phyloP scores from a whole-genome alignment of 768 basidiomycete genomes.

The Suillus weaverae region DNA sequence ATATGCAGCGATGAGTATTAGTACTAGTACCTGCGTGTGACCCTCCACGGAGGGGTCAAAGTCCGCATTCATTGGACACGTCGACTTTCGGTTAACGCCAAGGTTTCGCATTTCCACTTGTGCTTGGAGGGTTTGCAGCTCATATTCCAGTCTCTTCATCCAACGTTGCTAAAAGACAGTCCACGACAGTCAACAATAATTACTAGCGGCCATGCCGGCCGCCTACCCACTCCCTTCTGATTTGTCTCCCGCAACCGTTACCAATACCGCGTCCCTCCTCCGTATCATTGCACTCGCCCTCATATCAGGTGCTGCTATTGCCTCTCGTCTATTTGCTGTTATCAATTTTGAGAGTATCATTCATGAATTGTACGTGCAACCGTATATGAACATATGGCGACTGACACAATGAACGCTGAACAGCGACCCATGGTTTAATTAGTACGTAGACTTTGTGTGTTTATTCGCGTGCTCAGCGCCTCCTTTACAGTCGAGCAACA shows the following conservation, averaged over 20 bases:
- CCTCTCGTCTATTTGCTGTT: constrained; percentile 95
- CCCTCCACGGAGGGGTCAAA: constrained; percentile 1
- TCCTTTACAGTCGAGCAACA: constrained; percentile 76
- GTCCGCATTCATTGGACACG: constrained; percentile 20
- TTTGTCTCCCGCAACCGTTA: constrained; percentile 68
- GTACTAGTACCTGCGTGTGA: background rate
- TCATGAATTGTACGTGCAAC: constrained; percentile 86
- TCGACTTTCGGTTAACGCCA: constrained; percentile 15
- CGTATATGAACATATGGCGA: background rate
- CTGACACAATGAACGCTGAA: background rate
- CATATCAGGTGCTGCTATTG: constrained; percentile 93
- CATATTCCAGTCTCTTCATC: background rate
- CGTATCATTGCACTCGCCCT: constrained; percentile 86
- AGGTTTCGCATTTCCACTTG: background rate
- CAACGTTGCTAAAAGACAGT: constrained; percentile 5
- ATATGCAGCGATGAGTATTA: background rate
- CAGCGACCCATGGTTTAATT: constrained; percentile 99
- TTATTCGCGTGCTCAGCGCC: constrained; percentile 4
- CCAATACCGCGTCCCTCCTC: constrained; percentile 87
- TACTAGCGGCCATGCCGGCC: constrained; percentile 59
- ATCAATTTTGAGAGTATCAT: constrained; percentile 99
- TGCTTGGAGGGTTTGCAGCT: background rate
- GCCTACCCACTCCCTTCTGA: constrained; percentile 74
- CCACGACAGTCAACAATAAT: constrained; percentile 3
- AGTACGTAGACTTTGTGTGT: constrained; percentile 53